Evolutionary conservation across 108 stramenopile genomes (phyloP).

Genomic region (Nitzschia putrida): DNA sequence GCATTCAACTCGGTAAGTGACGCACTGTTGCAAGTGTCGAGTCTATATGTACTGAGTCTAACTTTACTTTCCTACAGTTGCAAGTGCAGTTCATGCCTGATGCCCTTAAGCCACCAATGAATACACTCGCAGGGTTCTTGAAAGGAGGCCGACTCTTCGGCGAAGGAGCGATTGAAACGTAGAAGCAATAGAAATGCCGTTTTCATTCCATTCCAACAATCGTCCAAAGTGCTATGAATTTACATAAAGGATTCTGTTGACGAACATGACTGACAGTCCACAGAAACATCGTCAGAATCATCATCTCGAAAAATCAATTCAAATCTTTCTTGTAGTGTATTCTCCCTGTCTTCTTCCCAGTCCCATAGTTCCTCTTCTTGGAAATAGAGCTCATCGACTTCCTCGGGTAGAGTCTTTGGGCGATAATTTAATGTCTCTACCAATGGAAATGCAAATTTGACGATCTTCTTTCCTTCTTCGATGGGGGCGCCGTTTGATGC

Average conservation of each 20-base stretch:
- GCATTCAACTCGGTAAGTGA: conserved; percentile 75
- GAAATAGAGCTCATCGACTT: conserved; percentile 1
- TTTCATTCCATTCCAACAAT: neutral
- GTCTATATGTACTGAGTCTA: no score
- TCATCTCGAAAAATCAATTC: conserved; percentile 9
- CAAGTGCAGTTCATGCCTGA: conserved; percentile 92
- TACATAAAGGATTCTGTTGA: neutral
- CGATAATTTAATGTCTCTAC: conserved; percentile 3
- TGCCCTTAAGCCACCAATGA: conserved; percentile 71
- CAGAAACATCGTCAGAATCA: neutral
- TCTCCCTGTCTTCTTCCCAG: conserved; percentile 16
- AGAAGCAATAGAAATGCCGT: neutral
- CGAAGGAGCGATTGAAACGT: conserved; percentile 36
- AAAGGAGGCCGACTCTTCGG: conserved; percentile 37
- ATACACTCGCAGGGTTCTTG: conserved; percentile 67
- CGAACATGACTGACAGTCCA: neutral
- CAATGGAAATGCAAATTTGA: neutral
- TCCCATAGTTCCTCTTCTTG: conserved; percentile 19
- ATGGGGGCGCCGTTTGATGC: neutral
- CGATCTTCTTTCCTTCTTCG: conserved; percentile 6
- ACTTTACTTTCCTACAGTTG: conserved; percentile 14
- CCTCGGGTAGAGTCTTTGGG: conserved; percentile 6
- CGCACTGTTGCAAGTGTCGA: no score
- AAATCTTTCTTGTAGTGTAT: conserved; percentile 11
- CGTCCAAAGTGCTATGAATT: neutral